Base-by-base conservation (phyloP, 2,329 filamentous ascomycete species). In the Dothideomycetes sp. region DNA sequence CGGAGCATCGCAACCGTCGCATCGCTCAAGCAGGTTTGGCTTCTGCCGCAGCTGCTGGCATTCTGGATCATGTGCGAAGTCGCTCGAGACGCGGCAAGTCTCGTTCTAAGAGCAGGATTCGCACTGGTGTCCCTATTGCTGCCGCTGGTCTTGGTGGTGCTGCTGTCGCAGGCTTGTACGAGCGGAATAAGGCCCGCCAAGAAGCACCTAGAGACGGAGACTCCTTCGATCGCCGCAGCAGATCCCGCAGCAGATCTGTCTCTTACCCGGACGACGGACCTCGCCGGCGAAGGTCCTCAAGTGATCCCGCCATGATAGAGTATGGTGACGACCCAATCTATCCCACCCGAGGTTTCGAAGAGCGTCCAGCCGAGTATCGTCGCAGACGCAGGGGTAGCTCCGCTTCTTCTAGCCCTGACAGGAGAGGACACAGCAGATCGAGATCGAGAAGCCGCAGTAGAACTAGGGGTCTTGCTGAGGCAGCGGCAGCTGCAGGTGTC, bases 291-390 rank as follows among this genome's bases (percentile, higher is more conserved):
- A 55, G 60, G 49, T 62, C 68, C 52, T 58, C 62, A 47, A 65
- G 63, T 61, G 63, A 69, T 53, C 61, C 64, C 53, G 68, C 65
- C 45, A 60, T 80, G 58, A 76, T 80, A 61, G 76, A 78, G 56
- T 80, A 81, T 57, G 77, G 76, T 48, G 68, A 71, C 54, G 71
- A 75, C 53, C 76, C 76, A 6, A 73, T 80, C 41, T 69, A 74
- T 50, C 70, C 72, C 51, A n/a, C 27, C 13, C 73, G 73, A 45
- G 51, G 62, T 45, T 54, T 57, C 46, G 61, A 64, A 35, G 60
- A 62, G 36, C 61, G 62, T 49, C 63, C 63, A 20, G 63, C 60
- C 30, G 58, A 58, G 33, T 59, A 63, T 43, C 57, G 63, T 33
- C 57, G 69, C 53, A 46, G 62, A 53, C 54, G 67, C 62, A 52